phyloP scores from a whole-genome alignment of 73 alveolate species.

The Tetrahymena thermophila region DNA sequence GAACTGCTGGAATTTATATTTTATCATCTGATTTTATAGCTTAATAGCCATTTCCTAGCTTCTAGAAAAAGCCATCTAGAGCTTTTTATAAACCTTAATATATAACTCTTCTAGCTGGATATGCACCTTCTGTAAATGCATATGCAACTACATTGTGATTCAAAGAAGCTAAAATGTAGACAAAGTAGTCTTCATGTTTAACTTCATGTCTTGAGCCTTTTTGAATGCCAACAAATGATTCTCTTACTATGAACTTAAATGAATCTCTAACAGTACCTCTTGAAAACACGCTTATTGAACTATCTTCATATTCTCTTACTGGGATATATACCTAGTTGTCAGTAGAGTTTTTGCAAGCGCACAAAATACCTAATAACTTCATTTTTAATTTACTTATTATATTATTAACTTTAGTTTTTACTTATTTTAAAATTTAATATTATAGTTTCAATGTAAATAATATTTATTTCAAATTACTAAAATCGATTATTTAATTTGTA shows the following conservation, averaged over 20 bases:
- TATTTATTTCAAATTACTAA: neutral
- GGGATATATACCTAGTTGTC: slow-evolving; percentile 16
- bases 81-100: slow-evolving; percentile 32
- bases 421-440: too few relatives aligned
- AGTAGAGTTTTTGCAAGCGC: slow-evolving; percentile 11
- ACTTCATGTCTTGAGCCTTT: slow-evolving; percentile 41
- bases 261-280: slow-evolving; percentile 38
- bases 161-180: slow-evolving; percentile 16
- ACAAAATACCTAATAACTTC: slow-evolving; percentile 33
- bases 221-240: slow-evolving; percentile 22
- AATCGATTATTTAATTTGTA: neutral
- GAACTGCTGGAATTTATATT: slow-evolving; percentile 26
- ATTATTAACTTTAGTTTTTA: neutral
- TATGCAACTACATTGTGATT: slow-evolving; percentile 28
- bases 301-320: slow-evolving; percentile 19
- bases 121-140: slow-evolving; percentile 34
- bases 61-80: neutral
- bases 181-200: slow-evolving; percentile 32
- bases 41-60: slow-evolving; percentile 37
- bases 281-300: slow-evolving; percentile 22
- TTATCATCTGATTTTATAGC: slow-evolving; percentile 28
- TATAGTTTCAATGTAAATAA: neutral
- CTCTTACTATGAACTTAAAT: slow-evolving; percentile 19
- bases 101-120: slow-evolving; percentile 34
- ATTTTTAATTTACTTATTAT: neutral